These are phyloP conservation scores for Drechslerella stenobrocha DNA, from an alignment of 2,329 filamentous ascomycete species.

Conservation along the genomic window DNA sequence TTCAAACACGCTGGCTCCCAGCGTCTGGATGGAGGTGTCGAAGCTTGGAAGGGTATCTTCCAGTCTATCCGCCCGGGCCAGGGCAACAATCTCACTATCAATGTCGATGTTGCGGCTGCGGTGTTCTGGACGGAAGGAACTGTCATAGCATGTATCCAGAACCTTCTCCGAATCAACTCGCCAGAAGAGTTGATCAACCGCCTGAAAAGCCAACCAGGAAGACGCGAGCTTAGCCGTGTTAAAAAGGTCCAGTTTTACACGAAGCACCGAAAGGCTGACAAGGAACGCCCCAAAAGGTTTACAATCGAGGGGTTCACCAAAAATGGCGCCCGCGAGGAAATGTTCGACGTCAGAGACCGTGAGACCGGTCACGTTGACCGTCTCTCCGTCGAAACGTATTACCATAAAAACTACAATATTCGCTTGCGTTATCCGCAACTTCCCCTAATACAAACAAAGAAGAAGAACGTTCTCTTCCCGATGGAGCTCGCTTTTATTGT, in stretches of 20 bases:
- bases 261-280: constrained; percentile 60
- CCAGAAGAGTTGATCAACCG: constrained; percentile 51
- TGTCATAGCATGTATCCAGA: constrained; percentile 52
- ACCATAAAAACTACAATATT: constrained; percentile 62
- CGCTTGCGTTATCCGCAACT: constrained; percentile 59
- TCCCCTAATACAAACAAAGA: constrained; percentile 64
- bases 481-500: constrained; percentile 62
- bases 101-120: constrained; percentile 88
- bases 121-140: constrained; percentile 71
- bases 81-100: constrained; percentile 72
- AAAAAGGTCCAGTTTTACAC: constrained; percentile 64
- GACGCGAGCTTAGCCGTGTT: constrained; percentile 62
- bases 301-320: constrained; percentile 62
- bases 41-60: constrained; percentile 87
- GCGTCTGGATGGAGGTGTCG: constrained; percentile 67
- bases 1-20: constrained; percentile 64
- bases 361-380: constrained; percentile 61
- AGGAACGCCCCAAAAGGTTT: constrained; percentile 59
- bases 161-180: constrained; percentile 45
- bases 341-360: constrained; percentile 62
- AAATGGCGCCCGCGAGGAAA: constrained; percentile 61
- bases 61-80: constrained; percentile 69
- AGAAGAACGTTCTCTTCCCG: constrained; percentile 63
- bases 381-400: constrained; percentile 63
- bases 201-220: constrained; percentile 49